Percentiles rank a stretch among this genome's conserved stretches.
phyloP scores from a whole-genome alignment of 345 rosid species.

The Melaleuca alternifolia region DNA sequence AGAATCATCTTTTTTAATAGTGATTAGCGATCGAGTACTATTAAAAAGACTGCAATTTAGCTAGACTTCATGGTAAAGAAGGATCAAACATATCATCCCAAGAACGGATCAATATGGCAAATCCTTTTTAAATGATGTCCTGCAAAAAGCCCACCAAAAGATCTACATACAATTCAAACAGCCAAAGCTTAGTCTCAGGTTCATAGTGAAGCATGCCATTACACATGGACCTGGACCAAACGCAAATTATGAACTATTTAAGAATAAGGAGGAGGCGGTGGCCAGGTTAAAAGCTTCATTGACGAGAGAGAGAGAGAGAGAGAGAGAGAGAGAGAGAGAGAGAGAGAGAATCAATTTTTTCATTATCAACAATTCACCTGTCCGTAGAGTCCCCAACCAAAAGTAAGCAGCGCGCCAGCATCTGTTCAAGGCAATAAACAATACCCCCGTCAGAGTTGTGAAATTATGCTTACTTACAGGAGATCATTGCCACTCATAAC shows the following conservation, averaged over 20 bases:
- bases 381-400: constrained; percentile 99
- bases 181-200: neutral
- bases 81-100: neutral
- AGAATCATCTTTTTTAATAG: neutral
- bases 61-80: neutral
- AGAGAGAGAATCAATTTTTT: neutral
- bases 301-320: neutral
- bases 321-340: neutral
- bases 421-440: constrained; percentile 36
- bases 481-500: neutral
- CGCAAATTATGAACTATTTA: neutral
- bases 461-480: neutral
- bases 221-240: neutral
- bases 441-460: neutral
- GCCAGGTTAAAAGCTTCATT: neutral
- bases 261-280: neutral
- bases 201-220: neutral
- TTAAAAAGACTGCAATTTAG: neutral
- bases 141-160: neutral
- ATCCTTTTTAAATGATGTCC: neutral
- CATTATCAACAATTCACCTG: constrained; percentile 45
- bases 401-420: constrained; percentile 91
- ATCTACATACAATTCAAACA: neutral
- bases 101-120: neutral
- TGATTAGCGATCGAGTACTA: neutral